Evolutionary conservation across 1,284 basidiomycete genomes (phyloP), one percentile per base, ranked within the genome.

Genomic region (Sporisorium iseilematis-ciliati): DNA sequence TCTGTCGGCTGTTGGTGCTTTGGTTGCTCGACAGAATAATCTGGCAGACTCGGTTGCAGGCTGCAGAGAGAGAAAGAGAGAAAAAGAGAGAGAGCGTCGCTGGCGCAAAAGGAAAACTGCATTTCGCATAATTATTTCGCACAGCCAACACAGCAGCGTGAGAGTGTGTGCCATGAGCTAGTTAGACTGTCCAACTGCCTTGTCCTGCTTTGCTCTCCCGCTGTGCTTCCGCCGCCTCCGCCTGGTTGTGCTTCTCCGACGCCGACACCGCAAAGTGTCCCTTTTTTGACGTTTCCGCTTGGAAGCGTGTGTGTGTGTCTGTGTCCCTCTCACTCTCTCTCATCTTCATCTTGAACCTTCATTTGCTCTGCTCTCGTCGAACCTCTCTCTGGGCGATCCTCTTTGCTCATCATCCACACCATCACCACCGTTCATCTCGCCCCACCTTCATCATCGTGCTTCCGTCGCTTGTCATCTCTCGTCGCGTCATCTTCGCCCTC

Each of bases 401-500:
- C 16, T 40, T 40, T 40, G 38, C 29, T 38, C 12, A 38, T 38
- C 35, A 38, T 38, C 35, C 35, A 38, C 35, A 38, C 35, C 31
- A 33, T n/a, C 14, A 6, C 14, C 41, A 20, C n/a, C 43, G 4
- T 21, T 23, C 18, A 48, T 48, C 16, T 25, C 8, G 46, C 25
- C 16, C 48, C 29, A n/a, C 25, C n/a, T 49, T 49, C 48, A 26
- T 31, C 29, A 48, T n/a, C 26, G 26, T 11, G 48, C 48, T 49
- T 49, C 20, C n/a, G 26, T 33, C 48, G 18, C 25, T 8, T 46
- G 25, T 29, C 23, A 18, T 46, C 14, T 16, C 43, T 14, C 11
- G 20, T 21, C 43, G 43, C 43, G 43, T 26, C 25, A 26, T 38
- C 35, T 5, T 38, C 35, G 35, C 35, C 35, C 35, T 38, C 35